Evolutionary conservation across 2,329 filamentous ascomycete genomes (phyloP).

Genomic region (Exophiala aquamarina): DNA sequence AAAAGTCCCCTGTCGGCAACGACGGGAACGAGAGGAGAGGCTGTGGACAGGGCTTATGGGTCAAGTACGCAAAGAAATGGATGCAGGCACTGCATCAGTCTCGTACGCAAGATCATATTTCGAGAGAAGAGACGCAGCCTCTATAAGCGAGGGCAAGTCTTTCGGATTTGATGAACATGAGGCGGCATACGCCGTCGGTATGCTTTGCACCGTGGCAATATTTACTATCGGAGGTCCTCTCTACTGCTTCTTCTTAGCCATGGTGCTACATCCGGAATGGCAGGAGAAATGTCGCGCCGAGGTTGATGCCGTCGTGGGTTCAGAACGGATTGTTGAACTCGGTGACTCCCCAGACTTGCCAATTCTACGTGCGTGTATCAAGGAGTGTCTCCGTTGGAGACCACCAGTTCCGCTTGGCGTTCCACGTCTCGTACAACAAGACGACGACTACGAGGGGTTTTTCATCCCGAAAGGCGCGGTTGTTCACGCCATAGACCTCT

Average conservation of each 20-base stretch:
- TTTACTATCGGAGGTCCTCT: conserved; percentile 30
- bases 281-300: conserved; percentile 47
- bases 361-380: conserved; percentile 40
- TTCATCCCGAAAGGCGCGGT: conserved; percentile 51
- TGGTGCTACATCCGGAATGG: conserved; percentile 52
- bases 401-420: conserved; percentile 51
- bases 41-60: conserved; percentile 16
- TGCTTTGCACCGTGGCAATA: conserved; percentile 29
- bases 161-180: conserved; percentile 27
- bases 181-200: conserved; percentile 29
- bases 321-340: conserved; percentile 45
- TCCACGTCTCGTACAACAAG: conserved; percentile 52
- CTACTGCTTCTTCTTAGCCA: conserved; percentile 37
- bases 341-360: conserved; percentile 40
- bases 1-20: conserved; percentile 13
- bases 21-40: conserved; percentile 16
- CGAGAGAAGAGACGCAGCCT: conserved; percentile 3
- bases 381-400: conserved; percentile 49
- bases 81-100: conserved; percentile 7
- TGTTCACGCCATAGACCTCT: conserved; percentile 44
- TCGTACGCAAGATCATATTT: conserved; percentile 20
- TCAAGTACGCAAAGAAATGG: conserved; percentile 13
- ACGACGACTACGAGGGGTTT: conserved; percentile 50
- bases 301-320: conserved; percentile 43
- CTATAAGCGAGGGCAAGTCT: conserved; percentile 1